Conservation (phyloP, 352 stramenopile genomes). For the Pythium rhizo-oryzae region DNA sequence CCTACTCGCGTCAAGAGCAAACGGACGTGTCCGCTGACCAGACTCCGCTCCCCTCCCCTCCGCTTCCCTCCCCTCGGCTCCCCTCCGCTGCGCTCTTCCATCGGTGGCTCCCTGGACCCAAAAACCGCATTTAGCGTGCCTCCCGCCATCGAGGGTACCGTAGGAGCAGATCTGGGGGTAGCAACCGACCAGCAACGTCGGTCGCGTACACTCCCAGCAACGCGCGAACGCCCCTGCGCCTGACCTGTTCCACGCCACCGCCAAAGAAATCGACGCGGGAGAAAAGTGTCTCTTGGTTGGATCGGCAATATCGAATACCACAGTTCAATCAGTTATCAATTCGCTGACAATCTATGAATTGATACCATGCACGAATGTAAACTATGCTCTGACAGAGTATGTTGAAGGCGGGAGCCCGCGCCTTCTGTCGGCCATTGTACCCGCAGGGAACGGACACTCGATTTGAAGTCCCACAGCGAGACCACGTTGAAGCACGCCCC, state of each 20-base stretch:
- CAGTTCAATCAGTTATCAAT: not conserved
- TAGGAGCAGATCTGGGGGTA: not conserved
- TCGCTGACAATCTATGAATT: not conserved
- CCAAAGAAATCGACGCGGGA: not conserved
- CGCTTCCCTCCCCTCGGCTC: too few species aligned
- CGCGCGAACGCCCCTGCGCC: not conserved
- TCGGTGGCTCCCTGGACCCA: too few species aligned
- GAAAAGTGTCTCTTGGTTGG: not conserved
- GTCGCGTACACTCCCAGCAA: not conserved
- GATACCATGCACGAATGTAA: not conserved
- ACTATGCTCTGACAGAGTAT: not conserved
- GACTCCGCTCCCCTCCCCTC: too few species aligned
- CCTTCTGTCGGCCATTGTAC: not conserved
- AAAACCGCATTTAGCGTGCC: not conserved
- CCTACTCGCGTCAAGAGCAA: too few species aligned
- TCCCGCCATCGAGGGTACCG: not conserved
- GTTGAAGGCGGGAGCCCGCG: not conserved
- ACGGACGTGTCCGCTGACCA: too few species aligned
- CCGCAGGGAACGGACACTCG: slow-evolving; percentile 16
- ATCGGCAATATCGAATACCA: not conserved
- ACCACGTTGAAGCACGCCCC: not conserved
- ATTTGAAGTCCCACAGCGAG: slow-evolving; percentile 23
- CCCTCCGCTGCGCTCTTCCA: too few species aligned
- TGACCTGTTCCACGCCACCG: not conserved
- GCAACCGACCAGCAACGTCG: not conserved